Conservation (phyloP, 2,329 filamentous ascomycete species). For the Hymenoscyphus fraxineus region DNA sequence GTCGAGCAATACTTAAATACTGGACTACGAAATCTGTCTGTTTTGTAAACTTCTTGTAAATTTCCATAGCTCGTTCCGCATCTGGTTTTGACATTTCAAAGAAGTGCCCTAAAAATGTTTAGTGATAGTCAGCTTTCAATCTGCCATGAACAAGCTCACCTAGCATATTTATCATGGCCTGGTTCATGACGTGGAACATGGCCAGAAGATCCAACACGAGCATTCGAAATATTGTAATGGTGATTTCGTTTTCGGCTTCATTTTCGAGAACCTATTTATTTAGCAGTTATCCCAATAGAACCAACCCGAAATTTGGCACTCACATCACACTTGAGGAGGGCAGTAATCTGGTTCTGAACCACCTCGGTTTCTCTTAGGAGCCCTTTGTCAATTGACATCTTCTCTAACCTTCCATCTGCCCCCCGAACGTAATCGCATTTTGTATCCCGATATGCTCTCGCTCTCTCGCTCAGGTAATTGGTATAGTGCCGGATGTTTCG, state of each 20-base stretch:
- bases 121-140: neutral
- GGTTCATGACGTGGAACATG: constrained; percentile 92
- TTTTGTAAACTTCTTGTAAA: constrained; percentile 87
- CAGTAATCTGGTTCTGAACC: constrained; percentile 82
- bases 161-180: constrained; percentile 93
- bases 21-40: constrained; percentile 92
- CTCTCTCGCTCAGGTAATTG: constrained; percentile 78
- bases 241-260: constrained; percentile 95
- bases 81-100: constrained; percentile 97
- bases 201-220: constrained; percentile 85
- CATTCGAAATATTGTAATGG: constrained; percentile 86
- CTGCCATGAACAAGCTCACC: constrained; percentile 47
- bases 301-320: constrained; percentile 36
- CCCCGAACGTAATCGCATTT: constrained; percentile 86
- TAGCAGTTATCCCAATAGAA: constrained; percentile 14
- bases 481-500: constrained; percentile 91
- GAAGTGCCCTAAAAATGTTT: constrained; percentile 67
- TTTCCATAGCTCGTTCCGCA: constrained; percentile 83
- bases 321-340: constrained; percentile 86
- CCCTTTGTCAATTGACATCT: constrained; percentile 84
- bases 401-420: constrained; percentile 79
- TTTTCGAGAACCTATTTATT: constrained; percentile 68
- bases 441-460: constrained; percentile 76
- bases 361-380: constrained; percentile 85
- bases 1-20: constrained; percentile 80